Base-by-base conservation (phyloP, 2,329 filamentous ascomycete species). In the Fusarium hostae region DNA sequence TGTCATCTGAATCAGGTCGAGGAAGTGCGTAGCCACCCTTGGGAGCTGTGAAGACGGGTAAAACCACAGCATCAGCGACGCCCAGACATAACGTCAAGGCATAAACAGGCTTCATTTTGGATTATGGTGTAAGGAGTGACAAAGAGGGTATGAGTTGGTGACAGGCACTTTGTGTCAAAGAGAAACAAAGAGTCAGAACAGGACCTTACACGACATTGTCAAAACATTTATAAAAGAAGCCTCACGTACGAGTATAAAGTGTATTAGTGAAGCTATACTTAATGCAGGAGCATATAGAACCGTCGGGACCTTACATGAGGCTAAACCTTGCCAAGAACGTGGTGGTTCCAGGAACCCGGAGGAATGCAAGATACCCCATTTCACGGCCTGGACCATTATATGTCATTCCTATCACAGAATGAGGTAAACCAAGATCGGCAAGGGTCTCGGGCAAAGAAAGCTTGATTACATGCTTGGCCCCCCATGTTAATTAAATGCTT, bases 21-120 rank as follows among this genome's bases (percentile, higher is more conserved):
- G 20, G 32, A 15, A 55, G 41, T 15, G 64, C 45, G 12, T 56
- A 68, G 8, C 58, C 63, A 16, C 44, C 20, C 28, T 68, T 68
- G 15, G 65, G 58, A 11, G 57, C 37, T 4, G 37, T 16, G 9
- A 48, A 37, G 1, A 32, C 39, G 1, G 64, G 65, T 0, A 68
- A 5, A 0, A 39, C 28, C 12, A 44, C 34, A n/a, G 50, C 64
- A 18, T 68, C 64, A 24, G 57, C 11, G 6, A 68, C 12, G 9
- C 65, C 50, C 10, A 68, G 26, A 5, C 40, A 68, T 30, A 68
- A 5, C 13, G 64, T 34, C 48, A 68, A 43, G 11, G 35, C 43
- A 20, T 57, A 68, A 20, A 34, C n/a, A 5, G 26, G 50, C 35
- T 68, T 68, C 65, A 68, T 68, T 22, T 39, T 66, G 16, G 13